Evolutionary conservation across 179 eudicot genomes (phyloP).

Genomic region (Silene coronaria): DNA sequence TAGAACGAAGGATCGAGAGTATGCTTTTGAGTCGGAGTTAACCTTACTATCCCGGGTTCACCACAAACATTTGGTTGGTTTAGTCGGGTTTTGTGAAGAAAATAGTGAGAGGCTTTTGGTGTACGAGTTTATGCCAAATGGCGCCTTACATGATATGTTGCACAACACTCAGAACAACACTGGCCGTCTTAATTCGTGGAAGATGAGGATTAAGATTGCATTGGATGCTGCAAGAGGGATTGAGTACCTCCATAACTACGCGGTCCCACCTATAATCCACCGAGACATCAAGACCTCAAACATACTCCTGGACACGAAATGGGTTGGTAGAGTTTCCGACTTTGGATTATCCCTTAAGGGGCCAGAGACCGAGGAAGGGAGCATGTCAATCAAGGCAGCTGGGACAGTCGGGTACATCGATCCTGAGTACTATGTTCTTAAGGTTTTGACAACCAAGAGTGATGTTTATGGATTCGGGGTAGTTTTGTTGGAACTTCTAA

Average conservation of each 20-base stretch:
- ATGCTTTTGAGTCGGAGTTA: slow-evolving; percentile 47
- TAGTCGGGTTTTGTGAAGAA: slow-evolving; percentile 52
- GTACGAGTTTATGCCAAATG: slow-evolving; percentile 53
- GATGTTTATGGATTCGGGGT: slow-evolving; percentile 63
- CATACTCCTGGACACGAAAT: slow-evolving; percentile 46
- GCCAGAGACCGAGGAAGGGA: slow-evolving; percentile 38
- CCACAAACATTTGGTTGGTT: slow-evolving; percentile 54
- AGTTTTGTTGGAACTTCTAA: slow-evolving; percentile 47
- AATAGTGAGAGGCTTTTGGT: slow-evolving; percentile 48
- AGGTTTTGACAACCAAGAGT: slow-evolving; percentile 50
- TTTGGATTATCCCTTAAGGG: slow-evolving; percentile 45
- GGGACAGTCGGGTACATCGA: slow-evolving; percentile 57
- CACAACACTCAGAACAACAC: slow-evolving; percentile 25
- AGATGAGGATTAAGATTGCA: slow-evolving; percentile 48
- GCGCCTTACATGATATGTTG: slow-evolving; percentile 49
- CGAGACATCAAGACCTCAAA: slow-evolving; percentile 61
- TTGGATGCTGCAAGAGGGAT: slow-evolving; percentile 62
- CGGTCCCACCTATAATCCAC: slow-evolving; percentile 61
- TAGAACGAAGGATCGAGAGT: slow-evolving; percentile 30
- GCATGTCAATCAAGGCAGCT: slow-evolving; percentile 35
- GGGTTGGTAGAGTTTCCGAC: slow-evolving; percentile 57
- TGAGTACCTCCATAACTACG: slow-evolving; percentile 62
- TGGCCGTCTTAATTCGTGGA: slow-evolving; percentile 38
- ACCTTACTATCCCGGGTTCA: slow-evolving; percentile 47
- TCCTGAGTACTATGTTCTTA: slow-evolving; percentile 46